phyloP scores from a whole-genome alignment of 345 rosid genomes.

The Gossypium australe region DNA sequence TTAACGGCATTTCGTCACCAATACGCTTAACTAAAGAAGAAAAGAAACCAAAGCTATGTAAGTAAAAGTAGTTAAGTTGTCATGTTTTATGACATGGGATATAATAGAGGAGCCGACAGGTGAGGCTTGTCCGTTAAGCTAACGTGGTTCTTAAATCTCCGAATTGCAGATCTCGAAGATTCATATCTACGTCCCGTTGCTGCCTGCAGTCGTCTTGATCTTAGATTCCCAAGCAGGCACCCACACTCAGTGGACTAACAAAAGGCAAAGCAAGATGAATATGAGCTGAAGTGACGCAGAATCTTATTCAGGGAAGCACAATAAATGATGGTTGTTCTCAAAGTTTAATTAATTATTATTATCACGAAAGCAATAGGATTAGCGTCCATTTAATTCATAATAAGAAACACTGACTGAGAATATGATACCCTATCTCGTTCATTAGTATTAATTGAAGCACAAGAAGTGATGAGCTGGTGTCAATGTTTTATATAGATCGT shows the following conservation, averaged over 20 bases:
- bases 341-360: too few relatives aligned
- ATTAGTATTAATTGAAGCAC: too few relatives aligned
- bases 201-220: neutral
- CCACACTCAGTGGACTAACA: neutral
- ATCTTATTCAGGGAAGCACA: too few relatives aligned
- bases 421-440: too few relatives aligned
- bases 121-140: constrained; percentile 8
- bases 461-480: too few relatives aligned
- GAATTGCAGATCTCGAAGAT: constrained; percentile 8
- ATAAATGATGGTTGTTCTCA: too few relatives aligned
- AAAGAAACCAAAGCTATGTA: neutral
- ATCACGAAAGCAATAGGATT: too few relatives aligned
- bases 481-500: too few relatives aligned
- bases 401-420: too few relatives aligned
- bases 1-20: constrained; percentile 29
- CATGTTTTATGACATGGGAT: neutral
- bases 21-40: constrained; percentile 14
- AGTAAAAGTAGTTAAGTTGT: neutral
- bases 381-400: too few relatives aligned
- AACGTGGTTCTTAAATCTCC: neutral
- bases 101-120: neutral
- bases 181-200: neutral
- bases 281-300: too few relatives aligned
- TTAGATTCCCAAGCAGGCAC: neutral
- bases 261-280: neutral